Percentiles rank a stretch among this genome's conserved stretches.
These are phyloP conservation scores for Clarkia xantiana DNA, from an alignment of 345 rosid genomes.

Conservation along the genomic window DNA sequence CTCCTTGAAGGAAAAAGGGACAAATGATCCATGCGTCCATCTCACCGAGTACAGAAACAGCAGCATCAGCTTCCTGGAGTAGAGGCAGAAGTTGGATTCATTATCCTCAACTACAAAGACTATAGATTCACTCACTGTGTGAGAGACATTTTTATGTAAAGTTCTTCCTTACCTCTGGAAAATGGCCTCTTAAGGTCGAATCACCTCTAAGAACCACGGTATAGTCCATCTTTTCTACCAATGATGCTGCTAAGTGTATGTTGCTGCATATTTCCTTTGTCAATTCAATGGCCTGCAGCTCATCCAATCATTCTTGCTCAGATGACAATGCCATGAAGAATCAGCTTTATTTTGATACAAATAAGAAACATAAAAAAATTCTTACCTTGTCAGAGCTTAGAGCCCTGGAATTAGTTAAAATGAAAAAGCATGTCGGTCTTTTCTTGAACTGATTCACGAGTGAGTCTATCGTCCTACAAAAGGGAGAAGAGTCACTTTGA, in stretches of 20 bases:
- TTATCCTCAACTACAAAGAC: slow-evolving; percentile 4
- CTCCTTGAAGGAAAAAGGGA: slow-evolving; percentile 97
- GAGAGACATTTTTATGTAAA: neutral
- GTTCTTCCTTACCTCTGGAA: slow-evolving; percentile 60
- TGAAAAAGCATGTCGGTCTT: slow-evolving; percentile 73
- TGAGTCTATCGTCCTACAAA: slow-evolving; percentile 59
- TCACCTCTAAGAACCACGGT: slow-evolving; percentile 91
- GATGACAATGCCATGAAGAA: neutral
- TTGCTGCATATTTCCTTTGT: slow-evolving; percentile 63
- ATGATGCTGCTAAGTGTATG: slow-evolving; percentile 49
- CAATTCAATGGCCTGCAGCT: slow-evolving; percentile 53
- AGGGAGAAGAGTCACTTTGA: neutral
- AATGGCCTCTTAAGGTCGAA: slow-evolving; percentile 95
- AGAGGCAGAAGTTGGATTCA: slow-evolving; percentile 3
- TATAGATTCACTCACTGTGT: slow-evolving; percentile 1
- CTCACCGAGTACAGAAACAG: slow-evolving; percentile 72
- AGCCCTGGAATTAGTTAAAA: slow-evolving; percentile 84
- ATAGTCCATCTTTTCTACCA: slow-evolving; percentile 40
- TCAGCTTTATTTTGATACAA: neutral
- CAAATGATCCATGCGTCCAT: slow-evolving; percentile 94
- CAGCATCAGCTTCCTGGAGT: slow-evolving; percentile 81
- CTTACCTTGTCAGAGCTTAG: slow-evolving; percentile 79
- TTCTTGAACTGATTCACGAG: slow-evolving; percentile 58
- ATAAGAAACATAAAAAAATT: slow-evolving; percentile 6
- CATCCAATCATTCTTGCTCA: neutral